phyloP scores from a whole-genome alignment of 2,329 filamentous ascomycete species.

The Alternaria sp. region DNA sequence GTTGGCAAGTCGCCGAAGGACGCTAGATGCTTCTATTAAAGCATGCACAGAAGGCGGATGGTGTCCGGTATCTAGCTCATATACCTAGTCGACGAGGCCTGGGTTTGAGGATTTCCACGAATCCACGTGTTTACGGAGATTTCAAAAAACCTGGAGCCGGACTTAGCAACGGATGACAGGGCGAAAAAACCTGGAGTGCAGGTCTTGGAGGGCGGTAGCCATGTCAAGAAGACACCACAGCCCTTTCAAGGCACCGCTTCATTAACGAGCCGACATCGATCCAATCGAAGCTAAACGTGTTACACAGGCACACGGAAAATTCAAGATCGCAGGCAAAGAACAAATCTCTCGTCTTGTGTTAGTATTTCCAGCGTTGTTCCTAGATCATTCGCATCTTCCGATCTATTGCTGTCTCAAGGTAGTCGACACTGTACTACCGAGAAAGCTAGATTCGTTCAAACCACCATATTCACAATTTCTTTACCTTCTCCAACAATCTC shows the following conservation, averaged over 20 bases:
- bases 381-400: neutral
- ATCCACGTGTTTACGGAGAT: constrained; percentile 6
- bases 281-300: neutral
- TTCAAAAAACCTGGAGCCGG: constrained; percentile 9
- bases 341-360: neutral
- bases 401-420: neutral
- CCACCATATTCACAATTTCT: neutral
- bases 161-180: neutral
- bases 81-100: neutral
- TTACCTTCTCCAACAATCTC: neutral
- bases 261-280: neutral
- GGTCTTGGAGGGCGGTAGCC: neutral
- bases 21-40: constrained; percentile 6
- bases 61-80: constrained; percentile 4
- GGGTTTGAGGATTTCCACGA: constrained; percentile 11
- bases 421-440: neutral
- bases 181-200: neutral
- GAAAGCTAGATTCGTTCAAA: neutral
- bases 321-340: neutral
- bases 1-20: constrained; percentile 12
- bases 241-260: neutral
- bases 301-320: neutral
- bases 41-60: constrained; percentile 1
- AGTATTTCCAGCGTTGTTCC: neutral
- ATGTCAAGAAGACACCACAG: neutral